phyloP scores from a whole-genome alignment of 2,329 filamentous ascomycete genomes.

The Colletotrichum tabaci region DNA sequence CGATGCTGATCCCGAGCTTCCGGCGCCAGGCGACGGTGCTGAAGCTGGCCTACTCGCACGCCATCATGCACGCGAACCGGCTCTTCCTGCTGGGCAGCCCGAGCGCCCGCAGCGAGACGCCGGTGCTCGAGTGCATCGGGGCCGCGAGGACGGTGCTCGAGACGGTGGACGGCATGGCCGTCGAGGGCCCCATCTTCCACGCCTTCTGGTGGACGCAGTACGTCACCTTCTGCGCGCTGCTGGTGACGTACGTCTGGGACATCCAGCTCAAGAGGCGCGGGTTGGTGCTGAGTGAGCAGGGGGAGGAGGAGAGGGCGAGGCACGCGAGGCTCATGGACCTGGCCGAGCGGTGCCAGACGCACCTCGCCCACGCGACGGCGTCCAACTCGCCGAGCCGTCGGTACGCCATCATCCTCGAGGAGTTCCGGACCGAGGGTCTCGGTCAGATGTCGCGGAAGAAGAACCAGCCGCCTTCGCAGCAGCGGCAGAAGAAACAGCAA shows the following conservation, averaged over 20 bases:
- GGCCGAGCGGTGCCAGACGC: conserved; percentile 57
- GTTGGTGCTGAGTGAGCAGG: not conserved
- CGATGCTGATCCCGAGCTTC: conserved; percentile 62
- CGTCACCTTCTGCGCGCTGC: conserved; percentile 68
- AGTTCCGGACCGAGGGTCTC: conserved; percentile 43
- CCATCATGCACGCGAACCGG: conserved; percentile 69
- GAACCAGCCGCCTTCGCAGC: not conserved
- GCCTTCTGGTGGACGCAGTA: conserved; percentile 69
- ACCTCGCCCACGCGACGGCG: conserved; percentile 51
- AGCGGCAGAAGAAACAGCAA: too few relatives aligned
- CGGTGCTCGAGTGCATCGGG: conserved; percentile 60
- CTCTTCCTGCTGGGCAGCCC: conserved; percentile 62
- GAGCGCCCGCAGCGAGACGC: conserved; percentile 40
- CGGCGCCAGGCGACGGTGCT: conserved; percentile 66
- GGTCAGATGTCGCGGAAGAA: conserved; percentile 38
- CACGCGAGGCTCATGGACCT: conserved; percentile 52
- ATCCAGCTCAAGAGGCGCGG: conserved; percentile 47
- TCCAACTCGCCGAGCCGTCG: conserved; percentile 44
- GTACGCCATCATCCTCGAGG: conserved; percentile 45
- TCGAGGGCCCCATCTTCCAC: conserved; percentile 51
- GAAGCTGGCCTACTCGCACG: conserved; percentile 68
- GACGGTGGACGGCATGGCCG: conserved; percentile 58
- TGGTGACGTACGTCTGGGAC: conserved; percentile 68
- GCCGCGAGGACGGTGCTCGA: conserved; percentile 63
- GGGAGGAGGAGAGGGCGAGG: not conserved